These are phyloP conservation scores for Boletus rufocinnamomeus DNA, from an alignment of 768 basidiomycete species.

Conservation along the genomic window DNA sequence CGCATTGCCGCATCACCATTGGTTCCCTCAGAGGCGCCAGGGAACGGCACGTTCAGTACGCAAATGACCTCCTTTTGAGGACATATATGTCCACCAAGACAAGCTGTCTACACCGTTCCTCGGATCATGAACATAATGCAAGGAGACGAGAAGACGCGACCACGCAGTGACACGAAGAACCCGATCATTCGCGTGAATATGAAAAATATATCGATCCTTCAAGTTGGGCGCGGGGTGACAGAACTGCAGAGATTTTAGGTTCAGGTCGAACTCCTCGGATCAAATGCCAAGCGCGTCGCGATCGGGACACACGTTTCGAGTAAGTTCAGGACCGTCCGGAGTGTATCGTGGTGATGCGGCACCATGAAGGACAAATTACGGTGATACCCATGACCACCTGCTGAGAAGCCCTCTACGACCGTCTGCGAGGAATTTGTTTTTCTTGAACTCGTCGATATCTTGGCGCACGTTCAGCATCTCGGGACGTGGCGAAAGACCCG, in stretches of 20 bases:
- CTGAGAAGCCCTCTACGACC: background rate
- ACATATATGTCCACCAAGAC: constrained; percentile 6
- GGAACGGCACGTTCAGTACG: constrained; percentile 1
- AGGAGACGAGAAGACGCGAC: constrained; percentile 5
- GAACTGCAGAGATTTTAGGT: background rate
- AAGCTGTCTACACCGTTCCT: constrained; percentile 7
- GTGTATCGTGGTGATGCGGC: background rate
- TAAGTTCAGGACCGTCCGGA: too few relatives aligned
- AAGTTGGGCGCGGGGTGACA: background rate
- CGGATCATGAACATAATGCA: constrained; percentile 9
- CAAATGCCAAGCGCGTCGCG: constrained; percentile 3
- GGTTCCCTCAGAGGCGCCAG: background rate
- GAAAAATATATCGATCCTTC: constrained; percentile 2
- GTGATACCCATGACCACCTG: background rate
- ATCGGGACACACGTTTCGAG: constrained; percentile 1
- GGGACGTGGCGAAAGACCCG: background rate
- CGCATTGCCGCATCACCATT: background rate
- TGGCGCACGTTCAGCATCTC: background rate
- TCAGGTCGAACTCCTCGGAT: constrained; percentile 21
- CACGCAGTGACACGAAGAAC: constrained; percentile 1
- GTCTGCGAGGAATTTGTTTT: constrained; percentile 1
- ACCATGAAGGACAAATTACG: constrained; percentile 6
- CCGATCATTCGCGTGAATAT: constrained; percentile 3
- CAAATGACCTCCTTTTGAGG: constrained; percentile 2
- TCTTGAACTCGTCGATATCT: background rate